phyloP scores from a whole-genome alignment of 106 monocot genomes.

The Apostasia ramifera region DNA sequence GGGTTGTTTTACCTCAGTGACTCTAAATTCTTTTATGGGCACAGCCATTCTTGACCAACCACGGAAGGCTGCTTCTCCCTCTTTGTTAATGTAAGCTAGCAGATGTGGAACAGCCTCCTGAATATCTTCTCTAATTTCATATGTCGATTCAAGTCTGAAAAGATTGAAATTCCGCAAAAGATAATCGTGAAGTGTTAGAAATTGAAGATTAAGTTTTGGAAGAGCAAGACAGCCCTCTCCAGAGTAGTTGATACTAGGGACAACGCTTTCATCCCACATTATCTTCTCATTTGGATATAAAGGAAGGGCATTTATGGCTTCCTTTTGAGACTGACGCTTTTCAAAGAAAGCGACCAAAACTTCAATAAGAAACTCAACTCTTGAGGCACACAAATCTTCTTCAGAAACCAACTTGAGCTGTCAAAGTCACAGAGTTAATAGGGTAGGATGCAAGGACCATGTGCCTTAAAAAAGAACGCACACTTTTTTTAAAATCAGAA shows the following conservation, averaged over 20 bases:
- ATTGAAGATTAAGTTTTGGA: slow-evolving; percentile 96
- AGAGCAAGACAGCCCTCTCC: slow-evolving; percentile 98
- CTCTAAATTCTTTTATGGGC: slow-evolving; percentile 77
- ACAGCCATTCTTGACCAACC: slow-evolving; percentile 99
- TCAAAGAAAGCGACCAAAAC: slow-evolving; percentile 84
- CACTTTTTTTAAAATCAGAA: too few species aligned
- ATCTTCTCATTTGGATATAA: slow-evolving; percentile 98
- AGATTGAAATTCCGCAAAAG: slow-evolving; percentile 93
- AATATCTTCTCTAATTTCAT: slow-evolving; percentile 99
- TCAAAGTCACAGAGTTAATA: neutral
- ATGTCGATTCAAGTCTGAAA: slow-evolving; percentile 97
- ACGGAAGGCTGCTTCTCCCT: slow-evolving; percentile 93
- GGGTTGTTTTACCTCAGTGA: slow-evolving; percentile 87
- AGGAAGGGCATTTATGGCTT: slow-evolving; percentile 98
- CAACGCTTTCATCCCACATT: slow-evolving; percentile 99
- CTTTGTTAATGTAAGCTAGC: slow-evolving; percentile 86
- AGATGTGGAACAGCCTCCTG: slow-evolving; percentile 98
- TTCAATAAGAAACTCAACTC: slow-evolving; percentile 78
- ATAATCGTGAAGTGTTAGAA: slow-evolving; percentile 97
- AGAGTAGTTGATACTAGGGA: slow-evolving; percentile 98
- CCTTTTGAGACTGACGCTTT: slow-evolving; percentile 96
- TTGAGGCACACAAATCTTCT: slow-evolving; percentile 69
- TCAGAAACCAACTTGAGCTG: slow-evolving; percentile 93
- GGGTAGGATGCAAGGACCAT: neutral
- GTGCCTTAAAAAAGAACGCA: neutral